Conservation (phyloP, 306 rosid genomes). For the Fragaria ananassa region DNA sequence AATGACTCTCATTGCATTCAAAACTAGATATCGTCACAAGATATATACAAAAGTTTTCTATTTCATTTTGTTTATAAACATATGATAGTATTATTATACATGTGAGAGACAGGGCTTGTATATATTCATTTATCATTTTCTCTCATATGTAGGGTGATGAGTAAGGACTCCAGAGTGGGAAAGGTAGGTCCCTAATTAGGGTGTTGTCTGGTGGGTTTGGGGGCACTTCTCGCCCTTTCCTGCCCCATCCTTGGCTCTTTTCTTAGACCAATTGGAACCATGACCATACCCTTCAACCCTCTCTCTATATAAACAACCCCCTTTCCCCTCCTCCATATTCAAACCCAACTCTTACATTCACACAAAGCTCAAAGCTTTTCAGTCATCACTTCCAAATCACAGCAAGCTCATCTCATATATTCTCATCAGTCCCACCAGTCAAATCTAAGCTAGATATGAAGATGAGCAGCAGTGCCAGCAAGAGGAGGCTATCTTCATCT, state of each 20-base stretch:
- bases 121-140: slow-evolving; percentile 24
- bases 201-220: slow-evolving; percentile 60
- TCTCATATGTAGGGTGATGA: slow-evolving; percentile 17
- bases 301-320: slow-evolving; percentile 42
- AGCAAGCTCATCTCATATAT: slow-evolving; percentile 1
- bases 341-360: slow-evolving; percentile 15
- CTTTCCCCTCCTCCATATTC: slow-evolving; percentile 13
- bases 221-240: slow-evolving; percentile 77
- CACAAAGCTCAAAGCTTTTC: neutral
- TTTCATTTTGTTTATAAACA: neutral
- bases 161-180: slow-evolving; percentile 52
- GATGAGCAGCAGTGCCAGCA: slow-evolving; percentile 52
- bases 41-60: neutral
- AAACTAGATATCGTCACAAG: neutral
- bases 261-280: slow-evolving; percentile 44
- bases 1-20: neutral
- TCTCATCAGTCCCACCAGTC: neutral
- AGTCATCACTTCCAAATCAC: neutral
- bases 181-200: slow-evolving; percentile 47
- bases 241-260: slow-evolving; percentile 62
- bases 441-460: slow-evolving; percentile 39
- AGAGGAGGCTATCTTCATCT: slow-evolving; percentile 58
- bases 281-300: slow-evolving; percentile 34
- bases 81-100: slow-evolving; percentile 23
- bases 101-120: slow-evolving; percentile 19